Evolutionary conservation across 306 rosid genomes (phyloP).

Genomic region (Cotoneaster glaucophyllus): DNA sequence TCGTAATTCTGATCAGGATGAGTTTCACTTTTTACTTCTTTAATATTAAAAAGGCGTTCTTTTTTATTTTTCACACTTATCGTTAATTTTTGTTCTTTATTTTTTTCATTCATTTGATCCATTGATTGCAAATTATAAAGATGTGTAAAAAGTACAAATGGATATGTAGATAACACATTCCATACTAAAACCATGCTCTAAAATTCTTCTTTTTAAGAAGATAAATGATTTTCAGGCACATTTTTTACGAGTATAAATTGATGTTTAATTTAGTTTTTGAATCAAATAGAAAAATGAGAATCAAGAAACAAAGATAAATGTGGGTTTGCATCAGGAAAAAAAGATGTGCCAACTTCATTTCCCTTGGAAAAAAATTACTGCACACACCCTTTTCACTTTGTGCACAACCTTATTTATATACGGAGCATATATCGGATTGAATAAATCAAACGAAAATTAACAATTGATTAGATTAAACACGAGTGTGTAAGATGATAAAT

Average conservation of each 20-base stretch:
- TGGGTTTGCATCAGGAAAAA: neutral
- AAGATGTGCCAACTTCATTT: neutral
- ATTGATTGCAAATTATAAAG: accelerated
- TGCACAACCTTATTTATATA: neutral
- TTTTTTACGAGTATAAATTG: too few species aligned
- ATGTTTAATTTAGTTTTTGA: too few species aligned
- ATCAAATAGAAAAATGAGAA: neutral
- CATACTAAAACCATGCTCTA: neutral
- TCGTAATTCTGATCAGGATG: neutral
- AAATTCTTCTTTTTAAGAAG: neutral
- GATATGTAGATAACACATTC: accelerated
- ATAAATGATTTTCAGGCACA: too few species aligned
- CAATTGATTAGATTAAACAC: too few species aligned
- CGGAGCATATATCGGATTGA: too few species aligned
- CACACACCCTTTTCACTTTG: neutral
- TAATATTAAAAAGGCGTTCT: neutral
- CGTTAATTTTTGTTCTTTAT: too few species aligned
- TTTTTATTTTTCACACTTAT: too few species aligned
- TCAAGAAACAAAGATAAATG: too few species aligned
- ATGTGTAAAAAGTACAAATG: accelerated
- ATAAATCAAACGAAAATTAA: too few species aligned
- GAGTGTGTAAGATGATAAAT: too few species aligned
- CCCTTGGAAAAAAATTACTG: neutral
- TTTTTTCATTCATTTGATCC: too few species aligned
- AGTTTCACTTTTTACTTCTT: neutral